These are phyloP conservation scores for Ramaria rubella DNA, from an alignment of 768 basidiomycete genomes.

Conservation along the genomic window DNA sequence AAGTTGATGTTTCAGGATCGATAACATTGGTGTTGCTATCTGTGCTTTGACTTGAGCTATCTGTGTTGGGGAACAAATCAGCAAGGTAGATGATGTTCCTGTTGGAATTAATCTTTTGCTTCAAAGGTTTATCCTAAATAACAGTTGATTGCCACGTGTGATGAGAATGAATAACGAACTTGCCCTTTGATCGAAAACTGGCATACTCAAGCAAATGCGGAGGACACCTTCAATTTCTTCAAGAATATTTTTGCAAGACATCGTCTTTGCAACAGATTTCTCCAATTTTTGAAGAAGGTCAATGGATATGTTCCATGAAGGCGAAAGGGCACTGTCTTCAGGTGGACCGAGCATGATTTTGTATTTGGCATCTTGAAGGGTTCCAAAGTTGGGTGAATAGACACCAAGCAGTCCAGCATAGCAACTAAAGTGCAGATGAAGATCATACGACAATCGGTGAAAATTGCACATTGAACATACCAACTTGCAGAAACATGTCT, in stretches of 20 bases:
- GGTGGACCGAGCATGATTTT: neutral
- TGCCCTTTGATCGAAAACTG: neutral
- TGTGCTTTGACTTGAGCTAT: neutral
- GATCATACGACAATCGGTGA: neutral
- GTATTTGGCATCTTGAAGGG: neutral
- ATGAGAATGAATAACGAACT: too few species aligned
- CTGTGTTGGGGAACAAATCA: neutral
- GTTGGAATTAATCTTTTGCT: too few species aligned
- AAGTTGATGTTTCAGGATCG: neutral
- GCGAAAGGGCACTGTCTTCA: neutral
- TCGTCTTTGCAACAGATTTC: neutral
- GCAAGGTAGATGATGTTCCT: neutral
- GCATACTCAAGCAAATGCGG: neutral
- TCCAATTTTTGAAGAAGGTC: neutral
- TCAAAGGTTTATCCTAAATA: too few species aligned
- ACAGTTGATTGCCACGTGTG: too few species aligned
- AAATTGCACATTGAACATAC: neutral
- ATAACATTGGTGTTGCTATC: too few species aligned
- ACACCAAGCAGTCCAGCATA: neutral
- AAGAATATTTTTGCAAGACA: neutral
- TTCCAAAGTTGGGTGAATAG: neutral
- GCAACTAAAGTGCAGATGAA: too few species aligned
- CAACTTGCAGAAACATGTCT: neutral
- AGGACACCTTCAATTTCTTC: neutral
- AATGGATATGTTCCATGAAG: neutral